Evolutionary conservation across 176 grass and related monocot genomes (phyloP).

Genomic region (Oryza nivara): DNA sequence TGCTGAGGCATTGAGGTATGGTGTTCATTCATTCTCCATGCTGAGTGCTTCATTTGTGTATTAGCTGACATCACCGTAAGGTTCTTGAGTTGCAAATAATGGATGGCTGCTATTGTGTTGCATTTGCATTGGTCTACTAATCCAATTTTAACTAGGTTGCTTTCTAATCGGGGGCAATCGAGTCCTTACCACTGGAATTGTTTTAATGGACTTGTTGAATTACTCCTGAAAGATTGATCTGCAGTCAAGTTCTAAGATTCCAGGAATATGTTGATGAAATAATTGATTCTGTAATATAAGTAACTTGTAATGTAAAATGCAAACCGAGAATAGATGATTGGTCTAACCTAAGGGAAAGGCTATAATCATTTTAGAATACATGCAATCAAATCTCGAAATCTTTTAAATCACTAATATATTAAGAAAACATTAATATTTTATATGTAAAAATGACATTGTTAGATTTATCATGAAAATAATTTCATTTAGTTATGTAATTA

Average conservation of each 20-base stretch:
- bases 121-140: background rate
- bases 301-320: background rate
- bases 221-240: background rate
- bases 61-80: background rate
- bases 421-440: background rate
- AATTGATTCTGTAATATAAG: background rate
- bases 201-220: background rate
- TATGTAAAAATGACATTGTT: background rate
- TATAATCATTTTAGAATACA: background rate
- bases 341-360: background rate
- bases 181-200: background rate
- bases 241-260: background rate
- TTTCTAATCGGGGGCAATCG: background rate
- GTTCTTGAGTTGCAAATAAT: background rate
- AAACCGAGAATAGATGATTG: background rate
- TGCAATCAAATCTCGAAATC: background rate
- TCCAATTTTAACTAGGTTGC: background rate
- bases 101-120: background rate
- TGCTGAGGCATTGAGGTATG: background rate
- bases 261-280: background rate
- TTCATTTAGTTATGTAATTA: background rate
- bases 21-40: background rate
- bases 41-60: background rate
- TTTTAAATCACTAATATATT: background rate
- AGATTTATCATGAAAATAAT: background rate